Percentiles rank a stretch among this genome's conserved stretches.
Evolutionary conservation across 1,284 basidiomycete genomes (phyloP).

Genomic region (Rhodotorula sp.): DNA sequence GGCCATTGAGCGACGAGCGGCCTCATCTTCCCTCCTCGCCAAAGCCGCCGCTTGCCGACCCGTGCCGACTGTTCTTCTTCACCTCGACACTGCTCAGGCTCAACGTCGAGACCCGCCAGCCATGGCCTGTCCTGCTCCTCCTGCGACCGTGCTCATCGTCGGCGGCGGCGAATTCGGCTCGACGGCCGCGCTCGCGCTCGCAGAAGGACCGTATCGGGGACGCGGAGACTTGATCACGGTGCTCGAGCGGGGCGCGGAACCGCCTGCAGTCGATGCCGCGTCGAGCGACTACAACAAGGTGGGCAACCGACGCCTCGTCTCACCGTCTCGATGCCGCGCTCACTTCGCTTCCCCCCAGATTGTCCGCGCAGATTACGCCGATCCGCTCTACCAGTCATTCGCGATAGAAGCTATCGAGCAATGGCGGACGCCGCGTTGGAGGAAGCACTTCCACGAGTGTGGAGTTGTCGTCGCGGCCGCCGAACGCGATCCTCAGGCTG

Average conservation of each 20-base stretch:
- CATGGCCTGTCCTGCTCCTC: conserved; percentile 6
- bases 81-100: too few species aligned
- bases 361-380: conserved; percentile 34
- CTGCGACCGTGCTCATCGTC: conserved; percentile 25
- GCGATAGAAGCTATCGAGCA: conserved; percentile 20
- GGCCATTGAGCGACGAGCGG: too few species aligned
- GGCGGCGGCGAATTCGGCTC: conserved; percentile 35
- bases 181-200: conserved; percentile 23
- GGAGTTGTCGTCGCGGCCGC: conserved; percentile 19
- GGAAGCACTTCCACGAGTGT: conserved; percentile 9
- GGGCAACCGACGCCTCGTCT: too few species aligned
- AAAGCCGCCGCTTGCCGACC: too few species aligned
- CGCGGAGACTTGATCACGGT: conserved; percentile 28
- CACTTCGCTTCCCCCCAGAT: not conserved
- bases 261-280: conserved; percentile 29
- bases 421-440: conserved; percentile 25
- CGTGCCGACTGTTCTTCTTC: too few species aligned
- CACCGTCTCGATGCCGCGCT: too few species aligned
- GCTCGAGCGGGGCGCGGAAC: conserved; percentile 24
- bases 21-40: too few species aligned
- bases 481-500: conserved; percentile 8
- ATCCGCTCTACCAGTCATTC: conserved; percentile 30
- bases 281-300: conserved; percentile 39
- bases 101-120: too few species aligned
- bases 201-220: conserved; percentile 15